These are phyloP conservation scores for Raffaelea arxii DNA, from an alignment of 2,329 filamentous ascomycete genomes.

Conservation along the genomic window DNA sequence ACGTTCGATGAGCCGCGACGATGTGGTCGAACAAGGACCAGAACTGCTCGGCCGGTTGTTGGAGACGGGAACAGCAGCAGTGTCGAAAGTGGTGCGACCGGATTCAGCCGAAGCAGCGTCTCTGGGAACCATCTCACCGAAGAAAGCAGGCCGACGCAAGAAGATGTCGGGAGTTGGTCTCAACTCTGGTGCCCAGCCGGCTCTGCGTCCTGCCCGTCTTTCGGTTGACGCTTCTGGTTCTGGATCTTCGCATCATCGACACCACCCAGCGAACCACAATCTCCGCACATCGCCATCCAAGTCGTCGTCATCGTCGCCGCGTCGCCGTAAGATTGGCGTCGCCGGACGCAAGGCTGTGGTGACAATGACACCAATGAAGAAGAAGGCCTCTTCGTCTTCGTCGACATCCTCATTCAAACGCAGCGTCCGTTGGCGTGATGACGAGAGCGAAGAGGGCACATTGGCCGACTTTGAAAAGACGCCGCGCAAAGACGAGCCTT, in stretches of 20 bases:
- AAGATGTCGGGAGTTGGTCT: too few relatives aligned
- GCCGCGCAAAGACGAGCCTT: slow-evolving; percentile 49
- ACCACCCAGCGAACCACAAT: too few relatives aligned
- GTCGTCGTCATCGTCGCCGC: slow-evolving; percentile 46
- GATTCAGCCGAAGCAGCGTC: slow-evolving; percentile 45
- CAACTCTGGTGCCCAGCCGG: too few relatives aligned
- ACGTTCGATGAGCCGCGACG: slow-evolving; percentile 69
- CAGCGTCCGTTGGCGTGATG: slow-evolving; percentile 84
- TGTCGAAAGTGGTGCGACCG: slow-evolving; percentile 80
- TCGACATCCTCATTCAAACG: too few relatives aligned
- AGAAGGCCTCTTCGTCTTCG: slow-evolving; percentile 49
- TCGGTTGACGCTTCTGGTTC: too few relatives aligned
- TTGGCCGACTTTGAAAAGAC: slow-evolving; percentile 89
- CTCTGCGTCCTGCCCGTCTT: too few relatives aligned
- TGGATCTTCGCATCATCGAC: too few relatives aligned
- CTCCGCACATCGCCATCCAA: neutral
- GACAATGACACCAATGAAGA: slow-evolving; percentile 77
- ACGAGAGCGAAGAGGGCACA: slow-evolving; percentile 70
- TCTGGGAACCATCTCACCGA: too few relatives aligned
- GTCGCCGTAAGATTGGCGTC: slow-evolving; percentile 57
- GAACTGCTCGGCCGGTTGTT: slow-evolving; percentile 68
- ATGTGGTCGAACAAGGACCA: slow-evolving; percentile 73
- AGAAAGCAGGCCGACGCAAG: too few relatives aligned
- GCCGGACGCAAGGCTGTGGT: slow-evolving; percentile 57
- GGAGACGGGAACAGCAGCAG: slow-evolving; percentile 62